These are phyloP conservation scores for Remersonia thermophila DNA, from an alignment of 2,329 filamentous ascomycete species.

Conservation along the genomic window DNA sequence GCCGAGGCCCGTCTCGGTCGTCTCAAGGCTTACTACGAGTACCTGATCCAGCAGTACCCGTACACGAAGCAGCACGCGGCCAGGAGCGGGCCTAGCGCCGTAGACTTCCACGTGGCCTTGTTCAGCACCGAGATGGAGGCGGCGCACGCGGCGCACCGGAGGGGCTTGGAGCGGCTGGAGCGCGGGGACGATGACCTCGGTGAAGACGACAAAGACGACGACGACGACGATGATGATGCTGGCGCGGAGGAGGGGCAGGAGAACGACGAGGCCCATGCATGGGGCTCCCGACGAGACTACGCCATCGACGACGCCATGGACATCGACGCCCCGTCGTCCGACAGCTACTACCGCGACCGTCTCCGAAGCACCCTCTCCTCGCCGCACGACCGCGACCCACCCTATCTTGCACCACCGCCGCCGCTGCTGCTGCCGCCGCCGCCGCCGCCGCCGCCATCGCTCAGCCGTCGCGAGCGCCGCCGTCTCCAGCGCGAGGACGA, in stretches of 20 bases:
- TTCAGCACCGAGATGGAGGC: slow-evolving; percentile 73
- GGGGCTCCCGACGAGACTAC: too few species aligned
- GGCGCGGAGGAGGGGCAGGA: too few species aligned
- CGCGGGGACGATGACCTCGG: slow-evolving; percentile 8
- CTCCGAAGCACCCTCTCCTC: too few species aligned
- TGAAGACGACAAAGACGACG: slow-evolving; percentile 15
- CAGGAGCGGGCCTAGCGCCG: slow-evolving; percentile 42
- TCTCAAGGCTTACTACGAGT: slow-evolving; percentile 56
- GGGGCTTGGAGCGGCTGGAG: slow-evolving; percentile 28
- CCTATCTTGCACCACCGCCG: too few species aligned
- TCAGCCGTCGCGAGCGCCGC: slow-evolving; percentile 14
- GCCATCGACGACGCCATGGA: slow-evolving; percentile 15
- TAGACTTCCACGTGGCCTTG: slow-evolving; percentile 73
- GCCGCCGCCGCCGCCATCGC: background rate
- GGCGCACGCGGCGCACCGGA: slow-evolving; percentile 46
- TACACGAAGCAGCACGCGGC: slow-evolving; percentile 52
- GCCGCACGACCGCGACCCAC: slow-evolving; percentile 5
- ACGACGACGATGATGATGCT: slow-evolving; percentile 4
- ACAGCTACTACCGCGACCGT: too few species aligned
- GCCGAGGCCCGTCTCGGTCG: slow-evolving; percentile 29
- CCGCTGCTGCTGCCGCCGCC: too few species aligned
- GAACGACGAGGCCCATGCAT: too few species aligned
- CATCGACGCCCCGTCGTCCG: slow-evolving; percentile 8
- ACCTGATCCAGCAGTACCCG: slow-evolving; percentile 64
- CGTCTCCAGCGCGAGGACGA: slow-evolving; percentile 25